Conservation (phyloP, 2,329 filamentous ascomycete species). For the Alternaria conjuncta region DNA sequence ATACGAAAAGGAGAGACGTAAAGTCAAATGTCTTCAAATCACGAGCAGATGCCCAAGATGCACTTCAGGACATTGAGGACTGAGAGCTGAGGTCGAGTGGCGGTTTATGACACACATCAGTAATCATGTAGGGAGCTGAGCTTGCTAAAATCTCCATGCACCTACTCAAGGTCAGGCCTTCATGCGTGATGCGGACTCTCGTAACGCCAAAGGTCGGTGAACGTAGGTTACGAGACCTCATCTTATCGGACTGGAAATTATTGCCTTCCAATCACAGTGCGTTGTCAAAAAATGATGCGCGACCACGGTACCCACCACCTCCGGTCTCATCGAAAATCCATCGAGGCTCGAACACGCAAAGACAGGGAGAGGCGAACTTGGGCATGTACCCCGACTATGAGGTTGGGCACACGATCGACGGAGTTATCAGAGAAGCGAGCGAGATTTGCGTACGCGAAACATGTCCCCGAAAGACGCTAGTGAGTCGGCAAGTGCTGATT, state of each 20-base stretch:
- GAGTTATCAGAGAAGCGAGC: constrained; percentile 9
- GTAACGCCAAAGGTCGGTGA: background rate
- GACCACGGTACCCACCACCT: background rate
- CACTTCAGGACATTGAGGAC: background rate
- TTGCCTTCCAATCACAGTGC: background rate
- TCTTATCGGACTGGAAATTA: background rate
- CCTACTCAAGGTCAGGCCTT: background rate
- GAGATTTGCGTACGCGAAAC: constrained; percentile 8
- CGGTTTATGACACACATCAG: background rate
- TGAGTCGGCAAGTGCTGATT: background rate
- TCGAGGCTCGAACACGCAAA: background rate
- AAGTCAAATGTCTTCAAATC: background rate
- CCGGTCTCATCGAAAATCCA: background rate
- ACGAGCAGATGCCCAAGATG: background rate
- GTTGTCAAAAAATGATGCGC: background rate
- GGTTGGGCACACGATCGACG: constrained; percentile 9
- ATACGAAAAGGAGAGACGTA: background rate
- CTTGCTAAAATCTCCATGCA: background rate
- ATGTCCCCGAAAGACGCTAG: constrained; percentile 3
- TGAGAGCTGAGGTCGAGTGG: background rate
- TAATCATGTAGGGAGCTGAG: background rate
- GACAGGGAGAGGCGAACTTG: background rate
- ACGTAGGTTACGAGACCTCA: background rate
- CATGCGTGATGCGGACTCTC: background rate
- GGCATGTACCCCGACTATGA: constrained; percentile 1